Percentiles rank a stretch among this genome's conserved stretches.
phyloP scores from a whole-genome alignment of 2,329 filamentous ascomycete species.

The Mycosphaerella arachidis region DNA sequence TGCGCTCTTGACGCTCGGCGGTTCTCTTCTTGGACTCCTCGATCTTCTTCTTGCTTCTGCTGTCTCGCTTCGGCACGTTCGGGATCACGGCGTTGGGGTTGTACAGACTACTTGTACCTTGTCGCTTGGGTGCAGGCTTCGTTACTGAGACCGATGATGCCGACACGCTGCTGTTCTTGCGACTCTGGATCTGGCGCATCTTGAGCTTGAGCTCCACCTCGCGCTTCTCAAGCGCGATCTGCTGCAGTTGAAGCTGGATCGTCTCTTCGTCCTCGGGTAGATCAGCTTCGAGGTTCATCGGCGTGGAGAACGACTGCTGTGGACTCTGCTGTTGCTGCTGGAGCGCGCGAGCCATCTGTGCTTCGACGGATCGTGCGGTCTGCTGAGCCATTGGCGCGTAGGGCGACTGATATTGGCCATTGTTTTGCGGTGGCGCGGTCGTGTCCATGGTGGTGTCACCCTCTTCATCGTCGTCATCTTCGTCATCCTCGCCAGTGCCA shows the following conservation, averaged over 20 bases:
- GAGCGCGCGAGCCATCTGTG: slow-evolving; percentile 27
- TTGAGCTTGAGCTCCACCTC: slow-evolving; percentile 36
- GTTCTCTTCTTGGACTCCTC: slow-evolving; percentile 35
- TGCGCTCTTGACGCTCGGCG: slow-evolving; percentile 35
- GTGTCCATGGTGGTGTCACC: slow-evolving; percentile 8
- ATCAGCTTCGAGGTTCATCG: slow-evolving; percentile 22
- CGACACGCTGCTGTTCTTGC: slow-evolving; percentile 19
- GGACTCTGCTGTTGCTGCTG: slow-evolving; percentile 17
- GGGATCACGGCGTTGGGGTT: slow-evolving; percentile 24
- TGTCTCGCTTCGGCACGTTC: slow-evolving; percentile 31
- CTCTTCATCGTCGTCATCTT: slow-evolving; percentile 20
- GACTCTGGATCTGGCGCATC: slow-evolving; percentile 31
- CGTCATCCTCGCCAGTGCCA: slow-evolving; percentile 17
- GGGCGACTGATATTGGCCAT: slow-evolving; percentile 31
- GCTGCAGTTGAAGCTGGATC: slow-evolving; percentile 33
- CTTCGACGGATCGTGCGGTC: slow-evolving; percentile 22
- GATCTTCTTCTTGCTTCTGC: slow-evolving; percentile 36
- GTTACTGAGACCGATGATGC: slow-evolving; percentile 11
- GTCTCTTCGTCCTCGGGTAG: slow-evolving; percentile 35
- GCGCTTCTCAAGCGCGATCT: slow-evolving; percentile 35
- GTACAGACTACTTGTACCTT: slow-evolving; percentile 20
- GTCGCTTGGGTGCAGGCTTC: slow-evolving; percentile 11
- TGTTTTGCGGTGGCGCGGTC: slow-evolving; percentile 5
- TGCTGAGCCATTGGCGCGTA: slow-evolving; percentile 32
- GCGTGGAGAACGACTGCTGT: slow-evolving; percentile 19